Conservation (phyloP, 2,329 filamentous ascomycete species). For the Fusarium oligoseptatum region DNA sequence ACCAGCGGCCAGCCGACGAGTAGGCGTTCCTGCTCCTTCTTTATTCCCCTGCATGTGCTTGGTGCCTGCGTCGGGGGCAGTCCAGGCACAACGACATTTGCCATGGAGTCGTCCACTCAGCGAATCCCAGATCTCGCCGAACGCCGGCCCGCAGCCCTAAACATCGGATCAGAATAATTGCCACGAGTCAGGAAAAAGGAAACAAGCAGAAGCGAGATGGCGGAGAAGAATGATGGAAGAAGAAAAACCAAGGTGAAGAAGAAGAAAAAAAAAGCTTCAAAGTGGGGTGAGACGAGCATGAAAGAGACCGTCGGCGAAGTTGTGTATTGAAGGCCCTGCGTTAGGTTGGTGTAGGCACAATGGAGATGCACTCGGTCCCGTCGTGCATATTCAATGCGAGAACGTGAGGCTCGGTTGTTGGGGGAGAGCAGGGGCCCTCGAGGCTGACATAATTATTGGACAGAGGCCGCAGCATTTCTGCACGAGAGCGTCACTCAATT, state of each 20-base stretch:
- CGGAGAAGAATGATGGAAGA: conserved; percentile 12
- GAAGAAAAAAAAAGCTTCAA: conserved; percentile 17
- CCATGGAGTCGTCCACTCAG: conserved; percentile 1
- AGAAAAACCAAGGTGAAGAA: conserved; percentile 8
- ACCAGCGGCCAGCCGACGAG: background rate
- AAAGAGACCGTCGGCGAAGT: conserved; percentile 1
- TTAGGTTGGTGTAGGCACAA: background rate
- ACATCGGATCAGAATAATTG: conserved; percentile 24
- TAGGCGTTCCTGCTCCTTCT: conserved; percentile 32
- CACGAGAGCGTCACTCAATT: conserved; percentile 1
- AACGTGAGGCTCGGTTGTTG: conserved; percentile 23
- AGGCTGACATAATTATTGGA: conserved; percentile 6
- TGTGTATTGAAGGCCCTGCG: background rate
- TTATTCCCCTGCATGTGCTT: conserved; percentile 35
- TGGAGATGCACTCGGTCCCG: conserved; percentile 10
- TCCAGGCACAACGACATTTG: conserved; percentile 5
- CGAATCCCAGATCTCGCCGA: conserved; percentile 30
- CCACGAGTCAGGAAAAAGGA: conserved; percentile 16
- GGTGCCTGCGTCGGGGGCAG: conserved; percentile 36
- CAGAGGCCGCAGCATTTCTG: background rate
- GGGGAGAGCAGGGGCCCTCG: conserved; percentile 1
- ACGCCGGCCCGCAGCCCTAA: conserved; percentile 8
- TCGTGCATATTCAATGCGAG: conserved; percentile 20
- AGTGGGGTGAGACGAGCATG: conserved; percentile 21
- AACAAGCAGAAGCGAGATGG: conserved; percentile 16